These are phyloP conservation scores for Metschnikowia noctiluminum DNA, from an alignment of 805 yeast species.

Conservation along the genomic window DNA sequence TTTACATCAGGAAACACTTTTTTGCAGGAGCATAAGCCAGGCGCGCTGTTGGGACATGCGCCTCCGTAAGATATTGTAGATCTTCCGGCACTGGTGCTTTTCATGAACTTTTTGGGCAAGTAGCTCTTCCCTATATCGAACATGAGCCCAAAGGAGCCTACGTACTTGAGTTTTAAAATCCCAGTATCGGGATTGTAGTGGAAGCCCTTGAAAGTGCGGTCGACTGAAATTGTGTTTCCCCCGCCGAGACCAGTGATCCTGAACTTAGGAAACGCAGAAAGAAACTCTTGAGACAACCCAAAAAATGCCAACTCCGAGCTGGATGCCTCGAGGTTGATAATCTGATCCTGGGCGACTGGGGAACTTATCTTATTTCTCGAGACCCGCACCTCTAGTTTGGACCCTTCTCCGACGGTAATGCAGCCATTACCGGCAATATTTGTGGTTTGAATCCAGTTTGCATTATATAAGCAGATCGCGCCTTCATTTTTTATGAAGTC, in stretches of 20 bases:
- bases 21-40: conserved; percentile 1
- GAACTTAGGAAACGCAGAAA: not conserved
- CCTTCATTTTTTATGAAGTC: conserved; percentile 23
- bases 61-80: conserved; percentile 1
- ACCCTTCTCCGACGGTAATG: conserved; percentile 6
- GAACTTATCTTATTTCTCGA: not conserved
- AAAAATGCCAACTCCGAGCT: not conserved
- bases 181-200: conserved; percentile 4
- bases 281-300: conserved; percentile 1
- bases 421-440: conserved; percentile 26
- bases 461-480: conserved; percentile 25
- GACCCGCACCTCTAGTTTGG: conserved; percentile 2
- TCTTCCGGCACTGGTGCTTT: not conserved
- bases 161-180: conserved; percentile 5
- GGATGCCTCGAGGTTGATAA: conserved; percentile 2
- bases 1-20: not conserved
- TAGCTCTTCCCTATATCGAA: conserved; percentile 10
- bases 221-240: conserved; percentile 2
- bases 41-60: not conserved
- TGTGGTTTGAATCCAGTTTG: conserved; percentile 22
- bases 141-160: not conserved
- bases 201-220: conserved; percentile 1
- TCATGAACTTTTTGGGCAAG: not conserved
- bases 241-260: conserved; percentile 10
- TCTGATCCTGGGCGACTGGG: conserved; percentile 1